Conservation (phyloP, 202 grass and related monocot genomes). For the Zoysia matrella region DNA sequence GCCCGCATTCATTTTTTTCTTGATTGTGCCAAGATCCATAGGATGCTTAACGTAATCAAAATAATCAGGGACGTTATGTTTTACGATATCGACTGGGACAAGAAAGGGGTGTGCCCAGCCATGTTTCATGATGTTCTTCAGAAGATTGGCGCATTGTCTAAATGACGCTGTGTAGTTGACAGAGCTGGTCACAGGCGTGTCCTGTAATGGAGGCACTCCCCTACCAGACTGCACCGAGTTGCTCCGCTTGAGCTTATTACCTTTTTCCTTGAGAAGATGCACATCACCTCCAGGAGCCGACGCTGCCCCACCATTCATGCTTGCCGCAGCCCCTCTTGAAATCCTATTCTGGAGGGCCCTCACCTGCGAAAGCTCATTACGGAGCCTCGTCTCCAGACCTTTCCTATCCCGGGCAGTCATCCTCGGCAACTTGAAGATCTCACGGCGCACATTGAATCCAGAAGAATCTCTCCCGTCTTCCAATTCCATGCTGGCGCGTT, state of each 20-base stretch:
- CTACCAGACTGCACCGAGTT: conserved; percentile 57
- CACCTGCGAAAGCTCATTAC: conserved; percentile 67
- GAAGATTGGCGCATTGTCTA: conserved; percentile 76
- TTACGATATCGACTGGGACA: conserved; percentile 75
- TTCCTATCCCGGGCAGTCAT: conserved; percentile 62
- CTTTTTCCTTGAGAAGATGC: conserved; percentile 39
- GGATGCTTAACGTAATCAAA: conserved; percentile 80
- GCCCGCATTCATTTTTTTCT: conserved; percentile 68
- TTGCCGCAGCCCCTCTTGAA: conserved; percentile 20
- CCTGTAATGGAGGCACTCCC: conserved; percentile 21
- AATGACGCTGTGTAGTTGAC: conserved; percentile 54
- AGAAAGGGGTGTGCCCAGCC: conserved; percentile 59
- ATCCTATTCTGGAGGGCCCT: conserved; percentile 62
- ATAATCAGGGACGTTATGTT: conserved; percentile 93
- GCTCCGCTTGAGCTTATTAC: conserved; percentile 52
- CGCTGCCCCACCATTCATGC: conserved; percentile 26
- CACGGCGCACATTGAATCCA: conserved; percentile 58
- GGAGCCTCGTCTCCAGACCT: conserved; percentile 60
- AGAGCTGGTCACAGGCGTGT: conserved; percentile 45
- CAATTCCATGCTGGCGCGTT: conserved; percentile 55
- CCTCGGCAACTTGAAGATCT: conserved; percentile 58
- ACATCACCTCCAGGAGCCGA: conserved; percentile 43
- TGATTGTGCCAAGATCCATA: conserved; percentile 94
- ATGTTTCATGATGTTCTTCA: conserved; percentile 81
- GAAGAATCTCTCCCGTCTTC: conserved; percentile 26